Evolutionary conservation across 1,139 yeast species (phyloP), one percentile per base, ranked within the genome.

Genomic region (Blastobotrys buckinghamii): DNA sequence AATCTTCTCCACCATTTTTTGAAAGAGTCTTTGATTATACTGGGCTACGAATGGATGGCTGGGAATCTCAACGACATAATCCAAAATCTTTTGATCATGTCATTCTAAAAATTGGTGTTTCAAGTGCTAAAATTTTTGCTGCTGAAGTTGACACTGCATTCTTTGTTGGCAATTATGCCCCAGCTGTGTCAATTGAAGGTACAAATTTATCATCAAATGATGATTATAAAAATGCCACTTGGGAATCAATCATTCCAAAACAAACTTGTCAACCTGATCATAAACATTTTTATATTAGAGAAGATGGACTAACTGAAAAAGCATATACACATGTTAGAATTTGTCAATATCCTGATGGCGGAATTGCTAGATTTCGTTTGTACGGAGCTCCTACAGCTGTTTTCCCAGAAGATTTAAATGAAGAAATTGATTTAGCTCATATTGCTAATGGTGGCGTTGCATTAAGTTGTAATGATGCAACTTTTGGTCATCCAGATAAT

Each of bases 31-130:
- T 87, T 67, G 79, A 84, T 2, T 84, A 78, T 54, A 78, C 90
- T 2, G 97, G 97, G 46, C 30, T 36, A 32, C 7, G 27, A 17
- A 39, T 39, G 42, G 42, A 39, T 24, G 42, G 42, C 2, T 39
- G 97, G 97, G 97, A 90, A 68, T 89, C 97, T 15, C 77, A 97
- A 65, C 78, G 97, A 68, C 97, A 90, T 72, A 90, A 90, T 66
- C 69, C 79, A 1, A 84, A 74, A 53, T 88, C 81, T 49, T 85
- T 87, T 39, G 97, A 90, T 63, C 89, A 92, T 86, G 96, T 85
- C 27, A 73, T 86, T 35, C 70, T 89, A 66, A 76, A 79, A 64
- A 73, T 87, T 62, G 97, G 97, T 10, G 97, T 90, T 15, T 73
- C 87, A 6, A 78, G 86, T 38, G 96, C 97, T 1, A 73, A 74